Conservation (phyloP, 805 yeast genomes). For the Cyberlindnera xishuangbannaensis region DNA sequence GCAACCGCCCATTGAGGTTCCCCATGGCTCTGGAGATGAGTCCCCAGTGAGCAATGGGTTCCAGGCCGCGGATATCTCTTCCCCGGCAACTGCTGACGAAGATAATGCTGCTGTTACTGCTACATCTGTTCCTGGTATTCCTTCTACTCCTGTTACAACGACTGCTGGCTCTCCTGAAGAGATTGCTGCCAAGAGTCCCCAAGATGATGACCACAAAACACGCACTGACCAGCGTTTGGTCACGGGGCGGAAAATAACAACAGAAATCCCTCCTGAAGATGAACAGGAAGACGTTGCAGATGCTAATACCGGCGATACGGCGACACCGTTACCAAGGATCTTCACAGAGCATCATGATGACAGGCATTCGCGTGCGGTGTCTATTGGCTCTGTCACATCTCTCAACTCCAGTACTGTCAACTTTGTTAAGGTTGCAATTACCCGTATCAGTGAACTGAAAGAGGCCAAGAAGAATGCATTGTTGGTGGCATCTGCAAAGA, state of each 20-base stretch:
- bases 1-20: too few species aligned
- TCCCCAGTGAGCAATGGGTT: too few species aligned
- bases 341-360: constrained; percentile 8
- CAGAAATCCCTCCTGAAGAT: constrained; percentile 1
- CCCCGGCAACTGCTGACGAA: too few species aligned
- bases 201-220: too few species aligned
- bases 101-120: too few species aligned
- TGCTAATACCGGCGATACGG: constrained; percentile 11
- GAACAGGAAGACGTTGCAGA: constrained; percentile 18
- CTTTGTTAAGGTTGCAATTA: constrained; percentile 54
- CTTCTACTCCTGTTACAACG: too few species aligned
- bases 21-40: too few species aligned
- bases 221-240: too few species aligned
- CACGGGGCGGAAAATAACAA: too few species aligned
- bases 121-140: too few species aligned
- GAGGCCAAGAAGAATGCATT: constrained; percentile 49
- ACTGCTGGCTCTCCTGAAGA: too few species aligned
- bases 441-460: constrained; percentile 48
- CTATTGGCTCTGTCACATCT: constrained; percentile 18
- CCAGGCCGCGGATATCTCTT: too few species aligned
- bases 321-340: constrained; percentile 19
- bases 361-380: constrained; percentile 18
- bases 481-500: constrained; percentile 28
- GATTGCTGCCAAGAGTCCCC: background rate
- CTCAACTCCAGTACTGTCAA: constrained; percentile 22